Evolutionary conservation across 345 rosid genomes (phyloP).

Genomic region (Iberis pinnata): DNA sequence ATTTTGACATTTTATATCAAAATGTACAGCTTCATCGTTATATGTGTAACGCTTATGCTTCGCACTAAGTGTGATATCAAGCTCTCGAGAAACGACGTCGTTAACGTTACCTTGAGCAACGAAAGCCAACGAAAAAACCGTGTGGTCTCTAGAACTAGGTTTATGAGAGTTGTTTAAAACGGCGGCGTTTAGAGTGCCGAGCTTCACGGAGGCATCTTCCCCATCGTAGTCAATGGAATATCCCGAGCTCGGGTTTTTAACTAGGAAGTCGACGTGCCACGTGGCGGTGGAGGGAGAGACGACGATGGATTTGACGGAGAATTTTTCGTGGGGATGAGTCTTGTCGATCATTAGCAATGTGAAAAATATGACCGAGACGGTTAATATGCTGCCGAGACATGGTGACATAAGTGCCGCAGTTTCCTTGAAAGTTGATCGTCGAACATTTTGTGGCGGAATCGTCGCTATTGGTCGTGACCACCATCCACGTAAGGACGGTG

Average conservation of each 20-base stretch:
- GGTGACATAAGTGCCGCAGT: neutral
- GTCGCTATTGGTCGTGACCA: slow-evolving; percentile 21
- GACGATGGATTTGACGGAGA: slow-evolving; percentile 14
- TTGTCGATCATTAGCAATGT: neutral
- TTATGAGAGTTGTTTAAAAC: neutral
- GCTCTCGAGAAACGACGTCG: neutral
- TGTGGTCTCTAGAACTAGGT: neutral
- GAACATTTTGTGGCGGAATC: neutral
- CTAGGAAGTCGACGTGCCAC: slow-evolving; percentile 13
- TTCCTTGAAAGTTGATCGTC: neutral
- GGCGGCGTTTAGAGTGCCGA: neutral
- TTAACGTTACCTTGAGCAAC: neutral
- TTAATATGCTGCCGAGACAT: neutral
- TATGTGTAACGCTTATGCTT: neutral
- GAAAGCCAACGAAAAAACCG: slow-evolving; percentile 15
- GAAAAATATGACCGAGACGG: neutral
- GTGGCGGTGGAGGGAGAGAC: neutral
- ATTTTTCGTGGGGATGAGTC: slow-evolving; percentile 1
- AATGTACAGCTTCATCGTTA: neutral
- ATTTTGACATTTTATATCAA: slow-evolving; percentile 5
- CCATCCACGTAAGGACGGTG: slow-evolving; percentile 4
- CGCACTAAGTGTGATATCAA: slow-evolving; percentile 4
- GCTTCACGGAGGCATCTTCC: slow-evolving; percentile 5
- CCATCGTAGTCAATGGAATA: slow-evolving; percentile 5
- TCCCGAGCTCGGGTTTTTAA: slow-evolving; percentile 11